Percentiles rank a stretch among this genome's conserved stretches.
These are phyloP conservation scores for Chrysosphaeria jannelii DNA, from an alignment of 2,329 filamentous ascomycete genomes.

Conservation along the genomic window DNA sequence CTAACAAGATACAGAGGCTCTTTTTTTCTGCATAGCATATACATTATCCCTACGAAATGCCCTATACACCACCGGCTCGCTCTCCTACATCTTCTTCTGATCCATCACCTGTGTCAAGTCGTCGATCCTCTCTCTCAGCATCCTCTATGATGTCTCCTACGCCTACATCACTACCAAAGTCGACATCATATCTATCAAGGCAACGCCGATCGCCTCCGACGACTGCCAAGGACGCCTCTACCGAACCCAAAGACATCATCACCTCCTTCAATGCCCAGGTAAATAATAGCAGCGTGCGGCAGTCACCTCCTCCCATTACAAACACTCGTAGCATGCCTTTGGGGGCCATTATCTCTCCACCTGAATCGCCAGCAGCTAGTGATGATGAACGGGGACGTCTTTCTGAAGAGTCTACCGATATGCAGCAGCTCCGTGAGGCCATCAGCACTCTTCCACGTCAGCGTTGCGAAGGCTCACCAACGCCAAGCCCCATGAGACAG, in stretches of 20 bases:
- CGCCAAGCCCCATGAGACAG: conserved; percentile 52
- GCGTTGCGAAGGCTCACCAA: conserved; percentile 50
- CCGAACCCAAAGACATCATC: conserved; percentile 17
- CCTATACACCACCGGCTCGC: conserved; percentile 56
- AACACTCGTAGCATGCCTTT: conserved; percentile 41
- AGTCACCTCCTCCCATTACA: conserved; percentile 58
- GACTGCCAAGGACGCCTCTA: neutral
- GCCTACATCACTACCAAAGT: conserved; percentile 27
- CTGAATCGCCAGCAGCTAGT: conserved; percentile 53
- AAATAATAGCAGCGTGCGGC: conserved; percentile 26
- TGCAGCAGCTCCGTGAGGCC: conserved; percentile 11
- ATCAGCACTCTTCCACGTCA: conserved; percentile 9
- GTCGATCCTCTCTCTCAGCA: conserved; percentile 20
- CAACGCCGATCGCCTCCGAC: conserved; percentile 22
- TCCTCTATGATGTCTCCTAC: conserved; percentile 6
- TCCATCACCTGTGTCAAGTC: conserved; percentile 23
- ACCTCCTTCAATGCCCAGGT: conserved; percentile 6
- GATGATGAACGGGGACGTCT: conserved; percentile 45
- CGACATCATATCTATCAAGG: conserved; percentile 32
- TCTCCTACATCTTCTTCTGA: conserved; percentile 29
- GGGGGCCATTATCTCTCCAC: conserved; percentile 69
- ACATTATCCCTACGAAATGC: no score
- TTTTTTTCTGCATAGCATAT: no score
- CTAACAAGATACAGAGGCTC: no score
- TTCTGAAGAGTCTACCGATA: no score